These are phyloP conservation scores for Skeletonema grethae DNA, from an alignment of 108 stramenopile species.

Conservation along the genomic window DNA sequence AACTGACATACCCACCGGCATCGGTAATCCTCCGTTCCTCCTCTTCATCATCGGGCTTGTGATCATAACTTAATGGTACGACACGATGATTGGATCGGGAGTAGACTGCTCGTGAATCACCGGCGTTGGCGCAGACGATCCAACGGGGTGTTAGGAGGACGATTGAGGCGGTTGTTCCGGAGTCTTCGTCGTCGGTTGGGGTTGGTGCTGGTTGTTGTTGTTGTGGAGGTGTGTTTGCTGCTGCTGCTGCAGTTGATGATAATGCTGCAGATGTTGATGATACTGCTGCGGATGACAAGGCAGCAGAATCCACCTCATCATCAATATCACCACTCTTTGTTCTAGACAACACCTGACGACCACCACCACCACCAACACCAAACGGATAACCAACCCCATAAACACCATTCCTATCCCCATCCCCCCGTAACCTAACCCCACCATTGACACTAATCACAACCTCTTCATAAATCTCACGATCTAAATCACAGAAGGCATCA, in stretches of 20 bases:
- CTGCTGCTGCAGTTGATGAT: no score
- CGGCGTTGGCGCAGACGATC: constrained; percentile 95
- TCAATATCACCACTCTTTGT: no score
- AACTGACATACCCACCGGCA: constrained; percentile 71
- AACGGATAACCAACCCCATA: constrained; percentile 20
- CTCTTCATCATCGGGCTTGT: constrained; percentile 84
- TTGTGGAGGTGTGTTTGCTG: no score
- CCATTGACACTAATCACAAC: no score
- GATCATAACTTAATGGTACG: constrained; percentile 84
- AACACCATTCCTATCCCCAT: constrained; percentile 41
- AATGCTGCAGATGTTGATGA: no score
- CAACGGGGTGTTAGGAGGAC: constrained; percentile 84
- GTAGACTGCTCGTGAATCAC: constrained; percentile 90
- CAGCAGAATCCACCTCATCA: neutral
- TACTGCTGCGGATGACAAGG: no score
- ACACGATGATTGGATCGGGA: constrained; percentile 37
- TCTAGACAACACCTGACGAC: no score
- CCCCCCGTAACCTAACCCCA: constrained; percentile 11
- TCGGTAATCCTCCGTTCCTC: constrained; percentile 69
- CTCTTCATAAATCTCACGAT: constrained; percentile 51
- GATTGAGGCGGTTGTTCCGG: constrained; percentile 89
- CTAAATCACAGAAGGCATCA: constrained; percentile 65
- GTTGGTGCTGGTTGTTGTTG: constrained; percentile 3
- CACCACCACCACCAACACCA: neutral
- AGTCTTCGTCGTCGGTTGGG: constrained; percentile 43